phyloP scores from a whole-genome alignment of 768 basidiomycete genomes.

The Pholiota microspora region DNA sequence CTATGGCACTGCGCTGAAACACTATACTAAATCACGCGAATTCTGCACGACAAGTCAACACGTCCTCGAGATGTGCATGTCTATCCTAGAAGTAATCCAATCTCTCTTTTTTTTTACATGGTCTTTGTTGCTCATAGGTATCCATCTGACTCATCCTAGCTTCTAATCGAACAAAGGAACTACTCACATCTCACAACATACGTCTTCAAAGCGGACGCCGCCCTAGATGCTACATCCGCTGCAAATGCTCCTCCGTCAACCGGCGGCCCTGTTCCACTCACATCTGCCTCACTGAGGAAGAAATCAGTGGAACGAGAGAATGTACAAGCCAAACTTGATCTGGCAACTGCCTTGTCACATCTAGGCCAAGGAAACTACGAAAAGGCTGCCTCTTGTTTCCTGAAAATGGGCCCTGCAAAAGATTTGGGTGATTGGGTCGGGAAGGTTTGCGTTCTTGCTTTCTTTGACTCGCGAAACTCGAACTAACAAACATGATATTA shows the following conservation, averaged over 20 bases:
- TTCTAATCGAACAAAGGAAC: slow-evolving; percentile 83
- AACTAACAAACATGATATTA: background rate
- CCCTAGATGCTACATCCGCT: slow-evolving; percentile 62
- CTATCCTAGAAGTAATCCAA: slow-evolving; percentile 66
- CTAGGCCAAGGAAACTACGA: slow-evolving; percentile 74
- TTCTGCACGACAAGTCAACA: slow-evolving; percentile 90
- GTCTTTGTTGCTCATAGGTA: background rate
- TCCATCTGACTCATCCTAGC: slow-evolving; percentile 37
- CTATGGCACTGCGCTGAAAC: slow-evolving; percentile 66
- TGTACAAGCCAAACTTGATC: slow-evolving; percentile 75
- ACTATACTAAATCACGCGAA: slow-evolving; percentile 90
- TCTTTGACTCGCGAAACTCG: too few species aligned
- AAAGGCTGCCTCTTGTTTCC: slow-evolving; percentile 73
- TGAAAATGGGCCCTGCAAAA: slow-evolving; percentile 63
- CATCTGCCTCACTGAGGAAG: slow-evolving; percentile 31
- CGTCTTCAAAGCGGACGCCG: slow-evolving; percentile 93
- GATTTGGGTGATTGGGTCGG: slow-evolving; percentile 79
- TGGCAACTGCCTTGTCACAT: slow-evolving; percentile 76
- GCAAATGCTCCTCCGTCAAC: slow-evolving; percentile 21
- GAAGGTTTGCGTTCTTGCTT: slow-evolving; percentile 40
- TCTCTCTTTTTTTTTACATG: background rate
- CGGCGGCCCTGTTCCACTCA: slow-evolving; percentile 19
- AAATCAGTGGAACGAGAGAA: slow-evolving; percentile 60
- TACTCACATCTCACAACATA: slow-evolving; percentile 89
- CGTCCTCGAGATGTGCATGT: slow-evolving; percentile 90